A percentile compares a stretch with the other conserved stretches of the same genome.
Conservation (phyloP, 2,329 filamentous ascomycete genomes). For the Leptographium galeiforme region DNA sequence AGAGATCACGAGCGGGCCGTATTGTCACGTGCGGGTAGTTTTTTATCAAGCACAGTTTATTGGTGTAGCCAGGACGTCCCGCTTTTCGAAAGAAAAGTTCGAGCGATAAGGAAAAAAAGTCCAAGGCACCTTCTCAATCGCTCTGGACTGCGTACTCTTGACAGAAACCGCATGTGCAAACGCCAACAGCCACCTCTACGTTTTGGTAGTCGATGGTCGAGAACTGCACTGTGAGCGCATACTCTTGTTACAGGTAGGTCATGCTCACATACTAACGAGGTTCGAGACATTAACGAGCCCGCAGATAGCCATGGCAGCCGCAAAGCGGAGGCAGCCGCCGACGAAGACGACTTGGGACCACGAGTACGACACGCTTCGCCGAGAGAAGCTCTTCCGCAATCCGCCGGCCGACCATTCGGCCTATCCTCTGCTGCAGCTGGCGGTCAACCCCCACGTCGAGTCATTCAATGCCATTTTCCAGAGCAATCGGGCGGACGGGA, state of each 20-base stretch:
- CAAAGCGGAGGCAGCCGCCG: constrained; percentile 15
- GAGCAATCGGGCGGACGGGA: constrained; percentile 27
- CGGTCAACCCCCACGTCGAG: constrained; percentile 85
- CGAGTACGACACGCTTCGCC: constrained; percentile 71
- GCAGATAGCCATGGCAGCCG: constrained; percentile 6
- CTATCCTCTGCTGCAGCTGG: constrained; percentile 72
- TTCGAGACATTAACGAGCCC: neutral
- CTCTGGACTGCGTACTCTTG: neutral
- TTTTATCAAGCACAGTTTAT: neutral
- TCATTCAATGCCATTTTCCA: constrained; percentile 84
- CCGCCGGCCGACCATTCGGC: constrained; percentile 79
- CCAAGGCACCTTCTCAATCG: neutral
- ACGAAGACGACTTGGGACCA: constrained; percentile 68
- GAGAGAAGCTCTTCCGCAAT: constrained; percentile 78
- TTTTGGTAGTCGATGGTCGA: neutral
- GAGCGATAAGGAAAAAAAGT: constrained; percentile 10
- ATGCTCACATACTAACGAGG: neutral
- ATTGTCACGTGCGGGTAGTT: neutral
- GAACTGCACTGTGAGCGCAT: neutral
- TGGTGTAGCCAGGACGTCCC: neutral
- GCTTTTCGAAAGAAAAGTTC: constrained; percentile 2
- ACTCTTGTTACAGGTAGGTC: neutral
- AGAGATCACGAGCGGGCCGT: neutral
- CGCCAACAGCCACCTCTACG: neutral
- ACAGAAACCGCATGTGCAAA: neutral